Evolutionary conservation across 1,284 basidiomycete genomes (phyloP), one percentile per base, ranked within the genome.

Genomic region (Malassezia brasiliensis): DNA sequence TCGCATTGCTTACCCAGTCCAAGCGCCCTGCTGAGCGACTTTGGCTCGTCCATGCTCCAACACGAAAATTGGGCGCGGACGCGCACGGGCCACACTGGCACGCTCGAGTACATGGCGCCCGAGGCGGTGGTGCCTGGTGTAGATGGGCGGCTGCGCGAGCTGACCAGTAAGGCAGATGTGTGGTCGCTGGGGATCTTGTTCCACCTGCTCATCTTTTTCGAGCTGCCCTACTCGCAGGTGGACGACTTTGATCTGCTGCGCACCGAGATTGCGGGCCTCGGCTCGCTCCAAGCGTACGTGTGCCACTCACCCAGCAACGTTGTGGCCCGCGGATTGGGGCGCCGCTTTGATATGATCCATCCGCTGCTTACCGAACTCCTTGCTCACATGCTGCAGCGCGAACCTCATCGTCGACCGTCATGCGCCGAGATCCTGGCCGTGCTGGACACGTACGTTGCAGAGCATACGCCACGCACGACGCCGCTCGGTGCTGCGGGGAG

Each of bases 151-250:
- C 80, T 88, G 19, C 78, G 78, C 8, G 84, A 87, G 51, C 80
- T 90, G 1, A 85, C 88, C 64, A 88, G 87, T 0, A 90, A 90
- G 65, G 83, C 76, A 0, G 79, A 80, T 49, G 77, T 79, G 55
- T 80, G 79, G 79, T 77, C 77, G 7, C 62, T 80, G 14, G 56
- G 56, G 28, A 89, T 96, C 85, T 85, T 96, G 40, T 79, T 96
- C 11, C 83, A 94, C 77, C 89, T 89, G 68, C 80, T 94, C 56
- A 77, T 93, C 1, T 96, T 93, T 76, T 88, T 96, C 76, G 47
- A 79, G 78, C 20, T 84, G 82, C 57, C 77, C 64, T 74, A 63
- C 32, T 30, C 52, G 8, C 56, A 71, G 40, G 59, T 58, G 3
- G 82, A 82, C 14, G 84, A 85, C 62, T 77, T 87, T 75, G 79